These are phyloP conservation scores for Taxillus chinensis DNA, from an alignment of 164 flowering plant genomes.

Conservation along the genomic window DNA sequence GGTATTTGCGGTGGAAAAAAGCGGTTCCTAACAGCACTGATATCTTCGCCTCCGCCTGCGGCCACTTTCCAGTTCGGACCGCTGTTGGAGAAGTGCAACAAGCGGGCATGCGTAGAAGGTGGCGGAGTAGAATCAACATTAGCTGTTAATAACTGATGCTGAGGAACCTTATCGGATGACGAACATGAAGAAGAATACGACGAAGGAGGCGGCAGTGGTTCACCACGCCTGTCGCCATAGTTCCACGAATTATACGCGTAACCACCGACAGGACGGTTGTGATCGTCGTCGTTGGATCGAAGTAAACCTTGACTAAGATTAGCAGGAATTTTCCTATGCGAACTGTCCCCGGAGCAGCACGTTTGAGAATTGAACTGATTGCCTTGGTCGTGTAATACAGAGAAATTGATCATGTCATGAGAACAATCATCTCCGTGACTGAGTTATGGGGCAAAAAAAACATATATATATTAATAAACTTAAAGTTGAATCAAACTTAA, in stretches of 20 bases:
- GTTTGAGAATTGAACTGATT: conserved; percentile 18
- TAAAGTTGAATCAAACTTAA: no score
- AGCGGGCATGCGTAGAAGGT: conserved; percentile 21
- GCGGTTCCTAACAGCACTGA: conserved; percentile 13
- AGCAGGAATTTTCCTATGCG: conserved; percentile 6
- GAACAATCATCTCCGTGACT: no score
- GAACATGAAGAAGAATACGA: conserved; percentile 21
- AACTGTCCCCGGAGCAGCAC: conserved; percentile 25
- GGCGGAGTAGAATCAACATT: conserved; percentile 34
- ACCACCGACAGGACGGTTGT: conserved; percentile 16
- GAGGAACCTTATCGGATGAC: conserved; percentile 27
- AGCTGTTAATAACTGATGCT: conserved; percentile 23
- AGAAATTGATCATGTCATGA: no score
- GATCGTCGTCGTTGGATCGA: conserved; percentile 15
- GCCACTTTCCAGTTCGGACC: conserved; percentile 66
- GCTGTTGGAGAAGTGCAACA: conserved; percentile 66
- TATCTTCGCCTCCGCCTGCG: conserved; percentile 12
- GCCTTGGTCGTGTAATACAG: no score
- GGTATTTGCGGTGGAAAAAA: conserved; percentile 22
- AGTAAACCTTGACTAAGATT: conserved; percentile 32
- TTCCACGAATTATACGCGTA: conserved; percentile 13
- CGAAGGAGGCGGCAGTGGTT: neutral
- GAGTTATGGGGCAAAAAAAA: no score
- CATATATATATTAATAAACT: no score
- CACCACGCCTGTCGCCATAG: conserved; percentile 16